phyloP scores from a whole-genome alignment of 441 rosid species.

The Aquilaria agallochum region DNA sequence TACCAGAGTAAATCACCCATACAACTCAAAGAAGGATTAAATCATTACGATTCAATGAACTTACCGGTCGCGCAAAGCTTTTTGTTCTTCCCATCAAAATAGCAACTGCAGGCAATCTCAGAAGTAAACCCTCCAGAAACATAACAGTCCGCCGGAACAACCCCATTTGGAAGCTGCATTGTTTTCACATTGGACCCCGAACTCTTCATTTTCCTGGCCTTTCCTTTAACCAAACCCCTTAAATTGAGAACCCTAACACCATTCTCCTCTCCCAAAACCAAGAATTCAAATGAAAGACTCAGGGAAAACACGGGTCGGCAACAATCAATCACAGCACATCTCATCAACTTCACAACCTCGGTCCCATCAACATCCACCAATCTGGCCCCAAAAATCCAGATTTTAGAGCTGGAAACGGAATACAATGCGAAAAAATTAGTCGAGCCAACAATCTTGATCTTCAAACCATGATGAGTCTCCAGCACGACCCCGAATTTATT shows the following conservation, averaged over 20 bases:
- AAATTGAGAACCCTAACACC: slow-evolving; percentile 61
- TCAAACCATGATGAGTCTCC: slow-evolving; percentile 47
- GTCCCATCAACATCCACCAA: slow-evolving; percentile 27
- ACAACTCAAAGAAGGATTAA: neutral
- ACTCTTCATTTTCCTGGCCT: slow-evolving; percentile 35
- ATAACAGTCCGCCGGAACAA: slow-evolving; percentile 13
- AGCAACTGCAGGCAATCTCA: slow-evolving; percentile 29
- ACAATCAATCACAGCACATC: slow-evolving; percentile 66
- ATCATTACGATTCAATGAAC: slow-evolving; percentile 4
- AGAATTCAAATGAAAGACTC: slow-evolving; percentile 43
- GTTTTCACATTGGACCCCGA: slow-evolving; percentile 17
- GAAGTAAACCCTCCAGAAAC: slow-evolving; percentile 13
- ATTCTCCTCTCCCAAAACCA: slow-evolving; percentile 64
- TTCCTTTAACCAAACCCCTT: slow-evolving; percentile 49
- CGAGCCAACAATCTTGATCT: slow-evolving; percentile 52
- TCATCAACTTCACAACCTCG: slow-evolving; percentile 51
- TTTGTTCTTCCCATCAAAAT: slow-evolving; percentile 38
- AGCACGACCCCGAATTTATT: slow-evolving; percentile 51
- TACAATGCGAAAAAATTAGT: slow-evolving; percentile 57
- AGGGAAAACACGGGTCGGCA: slow-evolving; percentile 56
- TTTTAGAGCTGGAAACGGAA: slow-evolving; percentile 48
- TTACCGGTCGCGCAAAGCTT: slow-evolving; percentile 42
- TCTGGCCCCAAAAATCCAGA: slow-evolving; percentile 58
- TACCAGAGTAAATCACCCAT: slow-evolving; percentile 1
- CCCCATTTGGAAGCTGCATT: slow-evolving; percentile 39